A percentile compares a stretch with the other conserved stretches of the same genome.
These are phyloP conservation scores for Trypanosoma vivax DNA, from an alignment of 208 protist species.

Conservation along the genomic window DNA sequence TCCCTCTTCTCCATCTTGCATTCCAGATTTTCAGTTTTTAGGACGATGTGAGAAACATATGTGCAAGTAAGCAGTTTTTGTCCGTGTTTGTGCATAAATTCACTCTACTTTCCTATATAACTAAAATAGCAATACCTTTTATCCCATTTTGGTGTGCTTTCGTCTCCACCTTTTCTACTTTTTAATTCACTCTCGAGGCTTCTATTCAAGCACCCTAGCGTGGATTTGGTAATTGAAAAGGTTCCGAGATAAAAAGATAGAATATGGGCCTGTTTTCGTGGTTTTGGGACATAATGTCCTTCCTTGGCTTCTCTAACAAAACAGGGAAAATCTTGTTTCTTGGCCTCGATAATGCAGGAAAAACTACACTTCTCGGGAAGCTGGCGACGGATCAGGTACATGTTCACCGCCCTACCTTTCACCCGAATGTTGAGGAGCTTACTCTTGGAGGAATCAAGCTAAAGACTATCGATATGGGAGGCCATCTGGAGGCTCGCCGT, in stretches of 20 bases:
- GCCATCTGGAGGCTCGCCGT: constrained; percentile 94
- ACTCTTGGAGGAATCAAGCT: constrained; percentile 98
- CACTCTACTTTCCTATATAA: no score
- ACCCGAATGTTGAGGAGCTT: constrained; percentile 96
- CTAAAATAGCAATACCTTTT: no score
- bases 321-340: constrained; percentile 98
- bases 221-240: background rate
- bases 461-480: constrained; percentile 99
- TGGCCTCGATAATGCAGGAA: constrained; percentile 99
- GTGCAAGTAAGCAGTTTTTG: no score
- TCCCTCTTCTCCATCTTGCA: background rate
- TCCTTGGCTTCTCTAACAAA: constrained; percentile 87
- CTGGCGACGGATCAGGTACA: constrained; percentile 86
- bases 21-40: background rate
- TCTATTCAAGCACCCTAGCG: background rate
- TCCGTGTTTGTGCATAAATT: no score
- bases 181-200: background rate
- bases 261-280: constrained; percentile 87
- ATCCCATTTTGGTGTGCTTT: no score
- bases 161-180: no score
- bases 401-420: constrained; percentile 85
- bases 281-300: constrained; percentile 91
- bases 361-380: constrained; percentile 99
- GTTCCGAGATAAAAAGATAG: background rate
- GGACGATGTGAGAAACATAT: no score